Percentiles rank a stretch among this genome's conserved stretches.
These are phyloP conservation scores for Physcia stellaris DNA, from an alignment of 495 filamentous ascomycete genomes.

Conservation along the genomic window DNA sequence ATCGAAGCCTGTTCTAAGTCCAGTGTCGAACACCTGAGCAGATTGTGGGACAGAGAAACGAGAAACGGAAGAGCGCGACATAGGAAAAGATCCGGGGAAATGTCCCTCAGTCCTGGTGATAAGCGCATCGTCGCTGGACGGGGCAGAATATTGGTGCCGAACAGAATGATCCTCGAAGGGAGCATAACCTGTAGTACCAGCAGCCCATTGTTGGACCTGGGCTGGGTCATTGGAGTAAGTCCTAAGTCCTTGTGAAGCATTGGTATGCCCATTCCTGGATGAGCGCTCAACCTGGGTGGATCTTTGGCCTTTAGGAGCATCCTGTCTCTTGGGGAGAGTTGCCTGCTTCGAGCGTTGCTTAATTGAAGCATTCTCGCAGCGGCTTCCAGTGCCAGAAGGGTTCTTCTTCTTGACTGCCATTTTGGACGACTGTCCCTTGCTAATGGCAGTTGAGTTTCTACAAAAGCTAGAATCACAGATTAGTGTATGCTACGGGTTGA, in stretches of 20 bases:
- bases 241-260: too few species aligned
- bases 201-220: constrained; percentile 11
- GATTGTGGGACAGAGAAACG: constrained; percentile 5
- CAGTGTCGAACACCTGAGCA: constrained; percentile 7
- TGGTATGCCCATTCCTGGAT: too few species aligned
- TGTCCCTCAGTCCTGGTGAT: too few species aligned
- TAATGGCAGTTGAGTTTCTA: constrained; percentile 1
- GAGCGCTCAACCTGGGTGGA: too few species aligned
- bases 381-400: constrained; percentile 5
- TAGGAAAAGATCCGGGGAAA: constrained; percentile 7
- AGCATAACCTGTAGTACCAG: constrained; percentile 8
- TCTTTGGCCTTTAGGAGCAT: too few species aligned
- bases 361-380: background rate
- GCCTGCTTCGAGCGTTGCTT: constrained; percentile 5
- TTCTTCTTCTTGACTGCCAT: constrained; percentile 7
- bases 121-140: too few species aligned
- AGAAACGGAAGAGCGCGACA: constrained; percentile 8
- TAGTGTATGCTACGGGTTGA: background rate
- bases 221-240: constrained; percentile 4
- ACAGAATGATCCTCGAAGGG: too few species aligned
- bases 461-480: constrained; percentile 4
- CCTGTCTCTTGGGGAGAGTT: constrained; percentile 4
- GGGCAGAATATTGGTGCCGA: too few species aligned
- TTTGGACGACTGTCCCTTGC: constrained; percentile 6
- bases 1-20: constrained; percentile 5